phyloP scores from a whole-genome alignment of 345 rosid genomes.

The Geranium brycei region DNA sequence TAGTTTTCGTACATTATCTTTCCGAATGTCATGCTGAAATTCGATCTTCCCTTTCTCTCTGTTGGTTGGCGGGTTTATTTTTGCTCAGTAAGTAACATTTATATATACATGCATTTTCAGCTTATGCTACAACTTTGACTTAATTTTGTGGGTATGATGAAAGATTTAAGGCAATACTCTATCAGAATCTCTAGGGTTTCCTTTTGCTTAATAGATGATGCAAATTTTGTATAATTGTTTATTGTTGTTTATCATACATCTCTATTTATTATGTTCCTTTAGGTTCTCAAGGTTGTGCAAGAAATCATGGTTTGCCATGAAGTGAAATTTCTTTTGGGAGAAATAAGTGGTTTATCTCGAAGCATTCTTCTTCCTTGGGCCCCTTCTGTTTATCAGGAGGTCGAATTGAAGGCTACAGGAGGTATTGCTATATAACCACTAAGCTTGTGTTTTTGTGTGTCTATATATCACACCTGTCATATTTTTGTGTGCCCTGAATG shows the following conservation, averaged over 20 bases:
- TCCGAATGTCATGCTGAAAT: not conserved
- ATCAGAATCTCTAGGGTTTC: not conserved
- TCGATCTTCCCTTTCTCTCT: not conserved
- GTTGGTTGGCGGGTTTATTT: not conserved
- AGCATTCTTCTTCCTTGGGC: conserved; percentile 71
- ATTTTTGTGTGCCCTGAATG: conserved; percentile 9
- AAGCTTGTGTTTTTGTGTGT: not conserved
- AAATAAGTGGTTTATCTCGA: conserved; percentile 21
- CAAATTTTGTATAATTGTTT: not conserved
- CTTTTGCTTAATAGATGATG: not conserved
- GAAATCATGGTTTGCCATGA: conserved; percentile 66
- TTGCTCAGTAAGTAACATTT: no score
- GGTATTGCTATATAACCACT: conserved; percentile 28
- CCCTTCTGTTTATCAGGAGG: conserved; percentile 70
- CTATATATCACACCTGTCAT: not conserved
- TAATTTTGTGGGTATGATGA: not conserved
- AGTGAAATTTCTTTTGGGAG: conserved; percentile 47
- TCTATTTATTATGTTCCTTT: conserved; percentile 9
- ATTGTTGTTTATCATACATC: not conserved
- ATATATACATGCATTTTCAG: no score
- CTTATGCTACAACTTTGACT: no score
- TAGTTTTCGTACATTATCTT: no score
- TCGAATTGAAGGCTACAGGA: conserved; percentile 65
- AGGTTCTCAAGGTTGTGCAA: conserved; percentile 68
- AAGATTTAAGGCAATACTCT: not conserved